phyloP scores from a whole-genome alignment of 176 grass and related monocot genomes.

The Rhynchospora breviuscula region DNA sequence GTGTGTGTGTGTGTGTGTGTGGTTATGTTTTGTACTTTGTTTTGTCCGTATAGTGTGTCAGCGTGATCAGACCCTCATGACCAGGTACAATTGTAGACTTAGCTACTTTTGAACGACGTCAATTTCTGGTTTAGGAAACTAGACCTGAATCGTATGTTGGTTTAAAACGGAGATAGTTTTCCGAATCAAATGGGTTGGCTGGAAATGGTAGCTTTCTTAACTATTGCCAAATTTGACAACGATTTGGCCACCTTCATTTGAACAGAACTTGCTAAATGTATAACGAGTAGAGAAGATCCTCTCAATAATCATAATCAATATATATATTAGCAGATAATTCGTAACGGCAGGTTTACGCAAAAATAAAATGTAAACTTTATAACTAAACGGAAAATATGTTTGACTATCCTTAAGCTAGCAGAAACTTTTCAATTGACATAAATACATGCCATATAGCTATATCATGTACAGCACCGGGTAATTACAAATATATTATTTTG shows the following conservation, averaged over 20 bases:
- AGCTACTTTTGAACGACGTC: background rate
- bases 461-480: background rate
- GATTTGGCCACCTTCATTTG: constrained; percentile 10
- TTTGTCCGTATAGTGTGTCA: background rate
- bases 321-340: background rate
- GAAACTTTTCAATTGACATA: background rate
- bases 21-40: background rate
- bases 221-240: background rate
- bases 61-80: background rate
- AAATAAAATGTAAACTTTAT: background rate
- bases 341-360: background rate
- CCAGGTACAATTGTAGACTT: background rate
- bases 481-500: background rate
- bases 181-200: background rate
- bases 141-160: background rate
- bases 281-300: background rate
- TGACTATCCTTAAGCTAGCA: background rate
- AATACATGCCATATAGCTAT: background rate
- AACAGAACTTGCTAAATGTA: constrained; percentile 1
- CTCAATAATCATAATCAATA: too few species aligned
- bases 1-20: too few species aligned
- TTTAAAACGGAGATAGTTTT: background rate
- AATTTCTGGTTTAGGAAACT: background rate
- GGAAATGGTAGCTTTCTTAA: background rate
- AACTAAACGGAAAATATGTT: background rate